These are phyloP conservation scores for Boletales sp. DNA, from an alignment of 768 basidiomycete species.

Conservation along the genomic window DNA sequence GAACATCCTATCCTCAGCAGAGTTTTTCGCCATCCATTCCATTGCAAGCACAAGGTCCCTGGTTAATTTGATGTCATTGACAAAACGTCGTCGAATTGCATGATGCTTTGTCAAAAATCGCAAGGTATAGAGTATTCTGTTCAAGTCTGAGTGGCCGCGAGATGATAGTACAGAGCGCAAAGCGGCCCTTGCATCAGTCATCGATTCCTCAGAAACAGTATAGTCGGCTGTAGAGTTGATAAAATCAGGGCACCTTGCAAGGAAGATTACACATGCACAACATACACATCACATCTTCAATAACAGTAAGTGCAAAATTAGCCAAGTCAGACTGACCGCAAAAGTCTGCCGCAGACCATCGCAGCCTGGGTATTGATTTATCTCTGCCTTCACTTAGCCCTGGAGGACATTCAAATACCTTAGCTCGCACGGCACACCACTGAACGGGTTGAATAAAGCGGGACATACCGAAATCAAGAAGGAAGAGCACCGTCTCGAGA, in stretches of 20 bases:
- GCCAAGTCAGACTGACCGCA: background rate
- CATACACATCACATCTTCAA: slow-evolving; percentile 1
- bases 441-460: background rate
- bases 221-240: background rate
- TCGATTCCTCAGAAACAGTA: background rate
- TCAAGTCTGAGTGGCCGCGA: background rate
- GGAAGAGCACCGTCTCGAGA: slow-evolving; percentile 4
- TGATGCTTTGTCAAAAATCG: background rate
- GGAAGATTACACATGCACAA: background rate
- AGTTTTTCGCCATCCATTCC: background rate
- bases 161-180: background rate
- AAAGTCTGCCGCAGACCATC: background rate
- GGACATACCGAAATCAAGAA: slow-evolving; percentile 6
- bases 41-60: background rate
- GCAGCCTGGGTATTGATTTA: background rate
- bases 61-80: background rate
- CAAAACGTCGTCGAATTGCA: background rate
- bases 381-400: background rate
- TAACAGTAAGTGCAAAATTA: background rate
- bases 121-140: background rate
- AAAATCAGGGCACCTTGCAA: background rate
- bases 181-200: background rate
- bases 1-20: background rate
- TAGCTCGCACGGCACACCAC: background rate
- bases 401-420: background rate